Evolutionary conservation across 345 rosid species (phyloP).

Genomic region (Eucalyptus tenuipes): DNA sequence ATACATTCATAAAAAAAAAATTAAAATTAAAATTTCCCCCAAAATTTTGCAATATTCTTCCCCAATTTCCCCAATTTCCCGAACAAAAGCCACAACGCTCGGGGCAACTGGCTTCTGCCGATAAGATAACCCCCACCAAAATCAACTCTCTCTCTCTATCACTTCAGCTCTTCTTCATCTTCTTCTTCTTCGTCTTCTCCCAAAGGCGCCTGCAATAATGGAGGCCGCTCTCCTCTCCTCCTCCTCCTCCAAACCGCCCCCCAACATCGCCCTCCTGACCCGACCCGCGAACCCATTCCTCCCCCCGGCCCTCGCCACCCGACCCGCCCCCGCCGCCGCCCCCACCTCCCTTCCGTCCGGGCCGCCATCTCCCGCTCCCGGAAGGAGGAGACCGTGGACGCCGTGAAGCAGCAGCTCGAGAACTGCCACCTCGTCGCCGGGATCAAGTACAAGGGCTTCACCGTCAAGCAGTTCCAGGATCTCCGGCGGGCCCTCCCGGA

Average conservation of each 20-base stretch:
- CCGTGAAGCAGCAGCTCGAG: constrained; percentile 68
- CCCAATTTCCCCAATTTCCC: not conserved
- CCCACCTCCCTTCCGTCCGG: constrained; percentile 22
- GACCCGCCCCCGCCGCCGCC: not conserved
- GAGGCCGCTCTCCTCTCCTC: constrained; percentile 55
- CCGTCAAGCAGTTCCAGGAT: constrained; percentile 84
- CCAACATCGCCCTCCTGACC: not conserved
- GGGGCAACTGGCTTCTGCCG: not conserved
- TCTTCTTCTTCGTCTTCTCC: not conserved
- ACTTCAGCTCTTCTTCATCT: not conserved
- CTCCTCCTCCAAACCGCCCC: constrained; percentile 28
- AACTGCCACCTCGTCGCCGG: constrained; percentile 80
- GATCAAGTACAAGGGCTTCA: constrained; percentile 61
- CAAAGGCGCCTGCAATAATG: constrained; percentile 31
- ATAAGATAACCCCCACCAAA: constrained; percentile 5
- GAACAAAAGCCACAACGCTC: not conserved
- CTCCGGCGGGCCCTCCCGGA: constrained; percentile 65
- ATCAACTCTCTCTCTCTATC: not conserved
- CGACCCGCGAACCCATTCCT: constrained; percentile 11
- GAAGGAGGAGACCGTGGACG: constrained; percentile 77
- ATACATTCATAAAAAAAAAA: not conserved
- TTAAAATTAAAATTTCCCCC: not conserved
- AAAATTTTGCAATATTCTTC: not conserved
- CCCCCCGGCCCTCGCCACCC: constrained; percentile 4
- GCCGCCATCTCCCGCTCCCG: constrained; percentile 76